These are phyloP conservation scores for Ceratobasidium sp. DNA, from an alignment of 1,284 basidiomycete genomes.

Conservation along the genomic window DNA sequence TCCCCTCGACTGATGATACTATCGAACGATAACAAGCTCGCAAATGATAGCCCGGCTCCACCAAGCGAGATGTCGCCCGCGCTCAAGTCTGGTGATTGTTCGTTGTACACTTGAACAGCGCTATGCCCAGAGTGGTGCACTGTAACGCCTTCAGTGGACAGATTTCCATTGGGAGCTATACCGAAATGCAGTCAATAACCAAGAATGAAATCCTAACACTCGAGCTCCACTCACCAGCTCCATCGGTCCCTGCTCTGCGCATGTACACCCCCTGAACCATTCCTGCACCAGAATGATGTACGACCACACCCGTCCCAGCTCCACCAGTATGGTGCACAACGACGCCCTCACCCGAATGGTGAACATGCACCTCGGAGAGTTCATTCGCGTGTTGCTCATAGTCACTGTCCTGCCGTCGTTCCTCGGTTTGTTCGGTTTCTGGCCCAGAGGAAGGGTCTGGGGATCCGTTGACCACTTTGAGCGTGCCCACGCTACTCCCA, in stretches of 20 bases:
- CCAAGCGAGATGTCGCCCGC: conserved; percentile 30
- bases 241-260: background rate
- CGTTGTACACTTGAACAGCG: conserved; percentile 36
- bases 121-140: conserved; percentile 40
- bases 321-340: conserved; percentile 38
- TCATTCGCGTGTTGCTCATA: conserved; percentile 21
- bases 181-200: background rate
- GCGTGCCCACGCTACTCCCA: background rate
- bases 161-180: conserved; percentile 3
- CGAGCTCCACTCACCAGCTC: conserved; percentile 10
- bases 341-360: conserved; percentile 30
- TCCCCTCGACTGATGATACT: conserved; percentile 39
- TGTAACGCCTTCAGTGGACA: conserved; percentile 2
- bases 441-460: background rate
- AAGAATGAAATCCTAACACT: background rate
- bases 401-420: conserved; percentile 1
- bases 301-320: conserved; percentile 20
- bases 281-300: conserved; percentile 35
- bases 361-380: conserved; percentile 35
- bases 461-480: conserved; percentile 1
- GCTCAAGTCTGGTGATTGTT: conserved; percentile 31
- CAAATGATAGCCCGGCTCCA: conserved; percentile 22
- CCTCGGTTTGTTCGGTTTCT: background rate
- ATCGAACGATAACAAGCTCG: conserved; percentile 36
- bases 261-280: conserved; percentile 38